These are phyloP conservation scores for Ostreobium quekettii DNA, from an alignment of 139 green algal species.

Conservation along the genomic window DNA sequence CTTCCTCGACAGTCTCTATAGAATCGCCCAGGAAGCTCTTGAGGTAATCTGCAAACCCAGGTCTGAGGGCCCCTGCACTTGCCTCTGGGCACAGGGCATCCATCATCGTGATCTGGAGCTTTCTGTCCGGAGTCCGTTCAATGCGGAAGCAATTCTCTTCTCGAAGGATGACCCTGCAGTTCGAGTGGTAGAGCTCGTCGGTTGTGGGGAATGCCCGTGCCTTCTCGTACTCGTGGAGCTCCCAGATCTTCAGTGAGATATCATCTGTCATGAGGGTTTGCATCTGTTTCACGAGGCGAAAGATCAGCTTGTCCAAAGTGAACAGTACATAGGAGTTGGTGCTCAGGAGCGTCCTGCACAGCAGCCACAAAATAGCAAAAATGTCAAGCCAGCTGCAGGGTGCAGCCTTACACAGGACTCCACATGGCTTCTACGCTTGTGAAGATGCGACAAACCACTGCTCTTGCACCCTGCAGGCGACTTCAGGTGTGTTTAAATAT, in stretches of 20 bases:
- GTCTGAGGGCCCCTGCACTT: not conserved
- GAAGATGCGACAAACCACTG: no score
- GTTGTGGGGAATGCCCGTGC: no score
- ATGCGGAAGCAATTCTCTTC: not conserved
- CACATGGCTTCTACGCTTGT: no score
- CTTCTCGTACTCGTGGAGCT: slow-evolving; percentile 16
- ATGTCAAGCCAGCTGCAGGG: no score
- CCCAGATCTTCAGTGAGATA: not conserved
- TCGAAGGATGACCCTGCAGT: not conserved
- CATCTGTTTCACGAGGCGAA: slow-evolving; percentile 84
- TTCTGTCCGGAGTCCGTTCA: not conserved
- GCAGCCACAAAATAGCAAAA: no score
- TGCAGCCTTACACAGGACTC: no score
- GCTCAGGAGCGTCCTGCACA: slow-evolving; percentile 56
- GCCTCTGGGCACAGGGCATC: not conserved
- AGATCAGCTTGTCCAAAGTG: slow-evolving; percentile 91
- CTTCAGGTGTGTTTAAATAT: no score
- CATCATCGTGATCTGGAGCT: not conserved
- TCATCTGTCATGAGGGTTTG: slow-evolving; percentile 16
- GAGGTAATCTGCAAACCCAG: not conserved
- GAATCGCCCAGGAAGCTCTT: not conserved
- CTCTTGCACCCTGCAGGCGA: no score
- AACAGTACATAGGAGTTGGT: slow-evolving; percentile 88
- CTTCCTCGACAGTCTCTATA: not conserved
- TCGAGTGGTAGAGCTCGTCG: not conserved